Evolutionary conservation across 2,329 filamentous ascomycete genomes (phyloP), one percentile per base, ranked within the genome.

Genomic region (Septoria petroselini): DNA sequence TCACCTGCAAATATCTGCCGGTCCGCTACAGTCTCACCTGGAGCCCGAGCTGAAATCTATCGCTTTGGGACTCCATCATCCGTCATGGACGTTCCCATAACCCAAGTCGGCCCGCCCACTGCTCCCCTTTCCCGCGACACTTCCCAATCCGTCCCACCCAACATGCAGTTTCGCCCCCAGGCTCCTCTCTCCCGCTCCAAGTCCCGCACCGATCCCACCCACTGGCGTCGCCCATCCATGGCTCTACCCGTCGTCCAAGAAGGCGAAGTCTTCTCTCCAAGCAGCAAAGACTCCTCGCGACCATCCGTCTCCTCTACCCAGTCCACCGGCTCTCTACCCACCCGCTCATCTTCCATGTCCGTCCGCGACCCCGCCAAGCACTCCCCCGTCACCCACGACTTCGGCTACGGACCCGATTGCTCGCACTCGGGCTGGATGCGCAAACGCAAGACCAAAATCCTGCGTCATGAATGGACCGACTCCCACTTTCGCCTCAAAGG

Each of bases 401-500:
- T 65, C 38, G 63, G 65, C 38, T 69, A 68, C 58, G 67, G 66
- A 23, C 42, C 52, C 6, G 61, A 63, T 35, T 65, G 65, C 54
- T 66, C 58, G 21, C 88, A 91, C 69, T 81, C 87, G 41, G 93
- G 93, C 1, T 90, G 84, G 70, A 95, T 98, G 83, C 95, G 95
- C 77, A 95, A 95, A 77, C 88, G 91, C 65, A 89, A 89, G 73
- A 94, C 86, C 27, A 84, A 83, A 64, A 83, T 95, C 75, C 80
- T 95, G 53, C 87, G 89, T 35, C 88, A 95, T 69, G 91, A 96
- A 73, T 96, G 91, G 91, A 83, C 90, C 64, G 88, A 94, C 67
- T 85, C 89, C 60, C 93, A 91, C 73, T 94, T 93, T 68, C 89
- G 88, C 19, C 84, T 96, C 56, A 83, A 84, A 39, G 75, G 74